Base-by-base conservation (phyloP, 176 grass and related monocot genomes). In the Aegilops umbellulata region DNA sequence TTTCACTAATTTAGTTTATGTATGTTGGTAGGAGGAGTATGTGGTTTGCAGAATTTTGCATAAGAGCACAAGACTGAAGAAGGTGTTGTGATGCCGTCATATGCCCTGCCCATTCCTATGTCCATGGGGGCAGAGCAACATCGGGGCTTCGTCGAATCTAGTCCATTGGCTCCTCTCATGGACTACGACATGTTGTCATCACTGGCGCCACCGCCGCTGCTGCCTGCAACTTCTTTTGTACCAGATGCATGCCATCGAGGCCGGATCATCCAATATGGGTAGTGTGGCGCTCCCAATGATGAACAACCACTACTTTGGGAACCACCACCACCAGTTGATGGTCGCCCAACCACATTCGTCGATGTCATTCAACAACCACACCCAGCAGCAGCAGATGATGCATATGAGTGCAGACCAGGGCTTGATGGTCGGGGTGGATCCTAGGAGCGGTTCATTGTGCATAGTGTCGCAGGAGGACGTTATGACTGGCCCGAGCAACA, bases 41-140 rank as follows among this genome's bases (percentile, higher is more conserved):
- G 86, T 90, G 19, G 86, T 94, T 0, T 92, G 83, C 41, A 80
- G 78, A 73, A 85, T 94, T 65, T 94, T 97, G 62, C 39, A 90
- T 55, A 97, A 94, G 87, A 80, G 7, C 58, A 66, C 76, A 4
- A 72, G 82, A 17, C 39, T 69, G 30, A 90, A 86, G 83, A 88
- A 75, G 64, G 12, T 2, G 22, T 35, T 35, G 30, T 8, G 36
- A 72, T 24, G 22, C 44, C 60, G 0, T 1, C 62, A 0, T 34
- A 83, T 72, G 5, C 35, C 36, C 24, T 68, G n/a, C 6, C 30
- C 51, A 26, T 76, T 44, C 35, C 8, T 3, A 26, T 67, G 17
- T 25, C 34, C 69, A 73, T 65, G 15, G 30, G 30, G 19, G 57
- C 2, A 55, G 34, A 39, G 26, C 6, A 44, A 0, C 69, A 79